These are phyloP conservation scores for Coemansia sp. DNA, from an alignment of 192 early-diverging fungal species.

Conservation along the genomic window DNA sequence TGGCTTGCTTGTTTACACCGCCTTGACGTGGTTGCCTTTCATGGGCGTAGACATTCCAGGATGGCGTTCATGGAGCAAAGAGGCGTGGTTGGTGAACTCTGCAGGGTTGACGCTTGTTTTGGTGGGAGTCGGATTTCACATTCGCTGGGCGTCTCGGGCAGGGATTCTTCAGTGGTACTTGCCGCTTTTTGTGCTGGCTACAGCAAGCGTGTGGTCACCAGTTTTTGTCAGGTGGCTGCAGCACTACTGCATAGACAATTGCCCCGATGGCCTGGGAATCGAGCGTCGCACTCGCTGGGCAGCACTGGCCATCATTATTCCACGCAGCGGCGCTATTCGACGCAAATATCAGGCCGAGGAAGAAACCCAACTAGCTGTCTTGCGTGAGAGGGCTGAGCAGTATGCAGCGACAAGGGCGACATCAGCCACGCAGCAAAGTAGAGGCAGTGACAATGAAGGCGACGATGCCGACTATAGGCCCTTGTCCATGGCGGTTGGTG, in stretches of 20 bases:
- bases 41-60: slow-evolving; percentile 66
- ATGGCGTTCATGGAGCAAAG: slow-evolving; percentile 65
- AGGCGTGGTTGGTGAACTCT: slow-evolving; percentile 68
- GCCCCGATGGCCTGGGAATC: slow-evolving; percentile 48
- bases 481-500: background rate
- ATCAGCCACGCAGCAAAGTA: slow-evolving; percentile 1
- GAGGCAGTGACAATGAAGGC: background rate
- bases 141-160: slow-evolving; percentile 39
- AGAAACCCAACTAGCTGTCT: slow-evolving; percentile 10
- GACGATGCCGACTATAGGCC: background rate
- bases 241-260: slow-evolving; percentile 34
- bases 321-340: slow-evolving; percentile 21
- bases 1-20: slow-evolving; percentile 58
- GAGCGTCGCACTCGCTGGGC: slow-evolving; percentile 30
- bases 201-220: slow-evolving; percentile 36
- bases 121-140: slow-evolving; percentile 61
- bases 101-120: slow-evolving; percentile 61
- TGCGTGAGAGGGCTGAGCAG: slow-evolving; percentile 21
- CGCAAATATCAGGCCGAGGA: slow-evolving; percentile 22
- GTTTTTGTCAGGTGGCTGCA: slow-evolving; percentile 24
- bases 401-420: slow-evolving; percentile 10
- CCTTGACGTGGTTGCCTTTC: slow-evolving; percentile 70
- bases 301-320: slow-evolving; percentile 29
- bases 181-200: slow-evolving; percentile 46
- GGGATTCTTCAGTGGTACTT: slow-evolving; percentile 56